Conservation (phyloP, 1,284 basidiomycete species). For the Malassezia obtusa region DNA sequence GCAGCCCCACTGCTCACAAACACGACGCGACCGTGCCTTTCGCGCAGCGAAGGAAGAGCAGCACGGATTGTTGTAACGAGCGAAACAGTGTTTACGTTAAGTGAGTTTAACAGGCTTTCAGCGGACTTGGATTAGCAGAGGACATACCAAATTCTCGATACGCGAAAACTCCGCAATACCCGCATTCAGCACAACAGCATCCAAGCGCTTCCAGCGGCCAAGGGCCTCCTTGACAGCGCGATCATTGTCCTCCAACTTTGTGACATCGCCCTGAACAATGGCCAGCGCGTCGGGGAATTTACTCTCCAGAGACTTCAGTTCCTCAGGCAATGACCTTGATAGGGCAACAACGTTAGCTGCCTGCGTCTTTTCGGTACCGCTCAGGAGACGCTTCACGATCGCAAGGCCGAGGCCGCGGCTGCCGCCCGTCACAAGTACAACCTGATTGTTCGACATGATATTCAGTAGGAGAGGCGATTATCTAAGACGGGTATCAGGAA, state of each 20-base stretch:
- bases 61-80: constrained; percentile 60
- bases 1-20: constrained; percentile 76
- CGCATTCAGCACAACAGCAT: constrained; percentile 70
- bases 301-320: constrained; percentile 56
- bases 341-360: constrained; percentile 62
- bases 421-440: constrained; percentile 40
- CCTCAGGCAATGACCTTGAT: constrained; percentile 60
- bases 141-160: constrained; percentile 22
- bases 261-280: constrained; percentile 59
- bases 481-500: neutral
- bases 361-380: constrained; percentile 16
- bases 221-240: constrained; percentile 59
- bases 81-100: constrained; percentile 74
- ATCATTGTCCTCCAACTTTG: constrained; percentile 54
- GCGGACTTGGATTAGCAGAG: constrained; percentile 53
- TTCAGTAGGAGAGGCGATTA: neutral
- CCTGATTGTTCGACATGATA: constrained; percentile 17
- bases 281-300: constrained; percentile 14
- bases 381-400: constrained; percentile 58
- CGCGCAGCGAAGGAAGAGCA: constrained; percentile 60
- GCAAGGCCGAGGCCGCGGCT: constrained; percentile 67
- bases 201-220: constrained; percentile 57
- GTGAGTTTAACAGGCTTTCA: constrained; percentile 53
- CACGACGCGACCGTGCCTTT: constrained; percentile 57
- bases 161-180: constrained; percentile 54